Base-by-base conservation (phyloP, 495 filamentous ascomycete species). In the Daldinia bambusicola region DNA sequence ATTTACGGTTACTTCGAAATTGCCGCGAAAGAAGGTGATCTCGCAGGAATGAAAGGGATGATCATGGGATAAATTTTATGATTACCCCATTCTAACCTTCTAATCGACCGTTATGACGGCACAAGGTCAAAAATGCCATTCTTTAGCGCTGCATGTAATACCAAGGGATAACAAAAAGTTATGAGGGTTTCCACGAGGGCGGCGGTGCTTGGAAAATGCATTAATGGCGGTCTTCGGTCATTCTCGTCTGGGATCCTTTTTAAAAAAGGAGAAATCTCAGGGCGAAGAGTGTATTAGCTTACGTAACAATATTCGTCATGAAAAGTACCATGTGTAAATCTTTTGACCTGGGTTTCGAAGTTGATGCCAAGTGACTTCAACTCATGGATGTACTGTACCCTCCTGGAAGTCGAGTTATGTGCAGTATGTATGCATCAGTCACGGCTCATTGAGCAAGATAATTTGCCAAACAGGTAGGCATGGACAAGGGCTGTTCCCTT, bases 1-100 rank as follows among this genome's bases (percentile, higher is more conserved):
- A 98, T 98, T 82, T 98, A 98, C 79, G 91, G 93, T 66, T 98
- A 98, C 83, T 98, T 99, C 76, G 96, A 99, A 80, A 98, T 98
- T 76, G 96, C 96, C 26, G 96, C 96, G 72, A 97, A 97, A 79
- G 96, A 99, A 82, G 95, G 95, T 66, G 96, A 98, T 78, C 91
- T 97, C 76, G 87, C 89, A 52, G 93, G 93, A 66, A 89, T 97
- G 81, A 96, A 95, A 84, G 94, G 94, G 30, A 93, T 94, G 86
- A 89, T 95, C 62, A 88, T 88, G 86, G 86, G 86, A 68, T 88
- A 84, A 81, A 6, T 26, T 10, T 37, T 45, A 55, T 71, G 41
- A n/a, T 63, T 20, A 51, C 26, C 40, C 12, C 30, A 67, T 55
- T 51, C 31, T 26, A 20, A 68, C 22, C 48, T 62, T 32, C 48